Base-by-base conservation (phyloP, 1,284 basidiomycete species). In the Leccinum colubrinum region DNA sequence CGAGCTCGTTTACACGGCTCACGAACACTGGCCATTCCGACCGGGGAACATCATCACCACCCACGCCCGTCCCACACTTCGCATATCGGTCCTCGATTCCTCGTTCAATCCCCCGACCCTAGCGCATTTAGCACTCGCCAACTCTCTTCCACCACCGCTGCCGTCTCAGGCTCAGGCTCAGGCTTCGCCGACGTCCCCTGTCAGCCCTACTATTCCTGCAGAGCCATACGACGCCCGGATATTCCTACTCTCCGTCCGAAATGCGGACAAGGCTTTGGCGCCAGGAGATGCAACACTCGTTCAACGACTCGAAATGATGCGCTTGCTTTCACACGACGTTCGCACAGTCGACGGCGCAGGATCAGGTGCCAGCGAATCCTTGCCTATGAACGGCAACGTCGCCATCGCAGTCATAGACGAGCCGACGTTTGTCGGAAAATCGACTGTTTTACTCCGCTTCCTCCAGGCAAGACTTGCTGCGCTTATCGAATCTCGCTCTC, bases 81-180 rank as follows among this genome's bases (percentile, higher is more conserved):
- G 75, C 35, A 79, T 92, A 55, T 82, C 87, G 7, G 82, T 97
- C 17, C 83, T 98, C 39, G 96, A 98, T 71, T 91, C 94, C 0
- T 96, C 93, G 1, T 98, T 95, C 79, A 98, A 99, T 70, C 96
- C 97, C 2, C 97, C 97, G 0, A 95, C 93, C 0, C 75, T 83
- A 11, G 95, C 97, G 0, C 96, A 99, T 72, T 82, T 91, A 60
- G 88, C 91, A 0, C 86, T 98, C 53, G 87, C 87, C 17, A 83
- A 81, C 60, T 78, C 80, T 4, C 70, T 64, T 1, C 75, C 74
- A 22, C 80, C 81, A 33, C 9, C 30, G 3, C 0, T 7, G 1
- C 68, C 60, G 59, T 58, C 57, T 43, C 25, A 33, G 30, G 30
- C 57, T 43, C 25, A 33, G 30, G 30, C 30, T 33, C 25, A 25